A percentile compares a stretch with the other conserved stretches of the same genome.
These are phyloP conservation scores for Colletotrichum caudatum DNA, from an alignment of 2,329 filamentous ascomycete genomes.

Conservation along the genomic window DNA sequence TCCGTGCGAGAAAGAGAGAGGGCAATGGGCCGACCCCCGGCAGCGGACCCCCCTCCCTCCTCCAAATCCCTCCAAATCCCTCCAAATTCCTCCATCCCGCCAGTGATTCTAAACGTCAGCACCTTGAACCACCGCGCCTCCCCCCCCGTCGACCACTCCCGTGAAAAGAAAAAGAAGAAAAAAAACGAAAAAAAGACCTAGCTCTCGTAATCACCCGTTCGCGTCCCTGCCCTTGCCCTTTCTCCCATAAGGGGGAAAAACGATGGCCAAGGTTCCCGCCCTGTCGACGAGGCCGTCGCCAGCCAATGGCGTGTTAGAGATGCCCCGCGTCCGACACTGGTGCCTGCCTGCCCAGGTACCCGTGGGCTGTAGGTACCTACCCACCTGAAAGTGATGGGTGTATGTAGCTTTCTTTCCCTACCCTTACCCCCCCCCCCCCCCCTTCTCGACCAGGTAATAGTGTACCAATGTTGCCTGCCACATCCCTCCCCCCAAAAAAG, in stretches of 20 bases:
- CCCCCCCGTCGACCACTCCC: neutral
- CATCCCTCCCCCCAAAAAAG: neutral
- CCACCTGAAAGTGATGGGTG: neutral
- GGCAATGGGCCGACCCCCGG: conserved; percentile 7
- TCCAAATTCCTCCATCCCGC: neutral
- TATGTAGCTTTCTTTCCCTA: neutral
- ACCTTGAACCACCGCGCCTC: conserved; percentile 10
- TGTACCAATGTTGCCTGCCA: neutral
- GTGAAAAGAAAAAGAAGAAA: neutral
- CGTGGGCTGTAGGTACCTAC: neutral
- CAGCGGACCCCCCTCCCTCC: neutral
- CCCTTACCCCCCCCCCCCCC: neutral
- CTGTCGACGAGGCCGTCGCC: conserved; percentile 19
- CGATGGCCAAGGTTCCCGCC: neutral
- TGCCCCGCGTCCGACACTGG: neutral
- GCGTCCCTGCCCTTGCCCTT: neutral
- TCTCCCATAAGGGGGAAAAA: neutral
- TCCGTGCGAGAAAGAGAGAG: neutral
- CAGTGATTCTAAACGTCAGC: neutral
- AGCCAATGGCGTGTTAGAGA: conserved; percentile 41
- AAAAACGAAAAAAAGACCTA: neutral
- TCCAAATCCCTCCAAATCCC: too few species aligned
- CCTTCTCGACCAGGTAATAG: too few species aligned
- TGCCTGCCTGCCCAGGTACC: neutral
- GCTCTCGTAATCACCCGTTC: neutral